Evolutionary conservation across 495 filamentous ascomycete species (phyloP), one percentile per base, ranked within the genome.

Genomic region (Xylaria intraflava): DNA sequence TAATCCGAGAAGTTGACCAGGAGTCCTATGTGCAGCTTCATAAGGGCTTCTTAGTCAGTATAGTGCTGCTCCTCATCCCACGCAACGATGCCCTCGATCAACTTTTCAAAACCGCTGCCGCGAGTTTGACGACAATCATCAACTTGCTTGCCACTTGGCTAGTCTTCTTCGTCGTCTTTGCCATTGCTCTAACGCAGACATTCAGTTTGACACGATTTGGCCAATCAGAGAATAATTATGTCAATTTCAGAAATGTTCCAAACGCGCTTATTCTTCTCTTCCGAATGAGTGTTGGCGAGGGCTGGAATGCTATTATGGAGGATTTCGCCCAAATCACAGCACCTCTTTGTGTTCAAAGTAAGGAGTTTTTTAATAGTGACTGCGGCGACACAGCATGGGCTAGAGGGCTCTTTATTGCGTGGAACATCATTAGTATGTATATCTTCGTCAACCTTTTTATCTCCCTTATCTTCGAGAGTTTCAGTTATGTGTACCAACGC

Each of bases 341-440:
- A 4, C 94, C 93, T 0, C 71, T 84, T 46, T 99, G 93, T 71
- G 87, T 88, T 1, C 72, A 79, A 6, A 77, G 75, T 14, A 47
- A 65, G 4, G 75, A 76, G 16, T 94, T 92, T 64, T 87, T 88
- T 55, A 69, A 87, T n/a, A 88, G 88, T 61, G 94, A 97, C 72
- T 99, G 93, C 63, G 93, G 93, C 30, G 92, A 93, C 67, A 78
- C 79, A 22, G 78, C 81, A 39, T 97, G 93, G 88, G 90, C 93
- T 14, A 79, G 88, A 30, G 78, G 79, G 40, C 75, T 99, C 29
- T 97, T 99, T 74, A 89, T 96, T 53, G 79, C 87, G 10, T 99
- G 93, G 93, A 99, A 99, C 73, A 89, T 99, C 61, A 79, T 97
- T 66, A 96, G 92, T 85, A 97, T 99, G 93, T 99, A 97, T 71